phyloP scores from a whole-genome alignment of 768 basidiomycete genomes.

The Suillus fuscotomentosus region DNA sequence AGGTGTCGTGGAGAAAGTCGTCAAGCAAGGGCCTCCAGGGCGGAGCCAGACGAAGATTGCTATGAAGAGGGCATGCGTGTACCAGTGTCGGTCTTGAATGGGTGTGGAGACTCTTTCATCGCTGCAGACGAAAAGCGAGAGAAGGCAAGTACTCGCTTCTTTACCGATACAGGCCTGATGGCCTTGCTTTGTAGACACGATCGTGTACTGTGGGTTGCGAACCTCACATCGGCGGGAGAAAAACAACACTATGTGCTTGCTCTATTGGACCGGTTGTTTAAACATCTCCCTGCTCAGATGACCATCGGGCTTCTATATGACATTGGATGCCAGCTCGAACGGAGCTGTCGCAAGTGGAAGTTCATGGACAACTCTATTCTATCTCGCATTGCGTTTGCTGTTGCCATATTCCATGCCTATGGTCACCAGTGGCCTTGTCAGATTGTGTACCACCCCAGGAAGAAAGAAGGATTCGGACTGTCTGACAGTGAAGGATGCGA shows the following conservation, averaged over 20 bases:
- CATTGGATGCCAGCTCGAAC: conserved; percentile 23
- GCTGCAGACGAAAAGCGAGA: conserved; percentile 14
- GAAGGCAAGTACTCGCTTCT: conserved; percentile 20
- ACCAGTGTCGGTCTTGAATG: conserved; percentile 30
- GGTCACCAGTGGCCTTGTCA: conserved; percentile 36
- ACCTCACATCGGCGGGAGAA: conserved; percentile 19
- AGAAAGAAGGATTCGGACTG: conserved; percentile 22
- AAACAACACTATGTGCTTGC: conserved; percentile 24
- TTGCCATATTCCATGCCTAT: conserved; percentile 36
- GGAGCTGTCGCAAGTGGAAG: not conserved
- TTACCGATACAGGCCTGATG: conserved; percentile 21
- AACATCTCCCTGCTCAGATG: conserved; percentile 14
- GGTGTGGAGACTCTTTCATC: conserved; percentile 30
- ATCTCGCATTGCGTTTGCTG: conserved; percentile 24
- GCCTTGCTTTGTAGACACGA: conserved; percentile 16
- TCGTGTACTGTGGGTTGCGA: conserved; percentile 6
- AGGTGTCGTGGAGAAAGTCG: not conserved
- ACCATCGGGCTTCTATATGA: conserved; percentile 17
- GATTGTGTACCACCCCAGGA: conserved; percentile 34
- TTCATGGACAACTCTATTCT: conserved; percentile 5
- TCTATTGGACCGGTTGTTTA: conserved; percentile 16
- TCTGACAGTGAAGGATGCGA: conserved; percentile 7
- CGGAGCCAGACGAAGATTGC: conserved; percentile 1
- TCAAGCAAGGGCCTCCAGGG: not conserved
- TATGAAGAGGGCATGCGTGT: conserved; percentile 24